Base-by-base conservation (phyloP, 116 monocot genomes). In the Phalaenopsis hybrid region DNA sequence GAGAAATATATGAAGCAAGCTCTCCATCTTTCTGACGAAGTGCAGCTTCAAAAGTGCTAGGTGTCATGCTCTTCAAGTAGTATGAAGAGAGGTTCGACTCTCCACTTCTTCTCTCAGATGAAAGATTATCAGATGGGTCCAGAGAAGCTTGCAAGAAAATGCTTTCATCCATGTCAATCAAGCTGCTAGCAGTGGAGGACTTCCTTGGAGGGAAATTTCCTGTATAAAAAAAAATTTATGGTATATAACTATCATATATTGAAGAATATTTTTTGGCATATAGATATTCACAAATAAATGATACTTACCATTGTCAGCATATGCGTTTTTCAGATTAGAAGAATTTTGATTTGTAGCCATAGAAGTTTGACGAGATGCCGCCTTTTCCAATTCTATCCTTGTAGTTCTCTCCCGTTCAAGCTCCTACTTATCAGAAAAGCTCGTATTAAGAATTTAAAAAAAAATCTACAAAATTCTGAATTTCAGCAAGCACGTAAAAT, bases 21-120 rank as follows among this genome's bases (percentile, higher is more conserved):
- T 98, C 98, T 76, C 95, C 95, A 83, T 98, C 98, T 82, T 95
- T 98, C 52, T 98, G 95, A 41, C 98, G 91, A 80, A 98, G 93
- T 58, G 92, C 86, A 25, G 92, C 93, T 86, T 98, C 98, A 87
- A 93, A 98, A 68, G 93, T 84, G 86, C 89, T 95, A 61, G 95
- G 95, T 10, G 98, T 98, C 98, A 98, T 91, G 87, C 92, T 98
- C 83, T 93, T 95, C 52, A 95, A 79, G 81, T 87, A 98, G 85
- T 95, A 95, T 58, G 90, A 88, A 5, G 93, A 90, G 16, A 93
- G 81, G 20, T 76, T 87, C 75, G 79, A 65, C 72, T 98, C 98
- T 4, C 87, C 84, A 86, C 89, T 82, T 81, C 72, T 81, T 85
- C 91, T 55, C 79, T 95, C 93, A 16, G 86, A 84, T 20, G 85